A percentile compares a stretch with the other conserved stretches of the same genome.
Conservation (phyloP, 2,329 filamentous ascomycete genomes). For the Cordyceps fumosorosea region DNA sequence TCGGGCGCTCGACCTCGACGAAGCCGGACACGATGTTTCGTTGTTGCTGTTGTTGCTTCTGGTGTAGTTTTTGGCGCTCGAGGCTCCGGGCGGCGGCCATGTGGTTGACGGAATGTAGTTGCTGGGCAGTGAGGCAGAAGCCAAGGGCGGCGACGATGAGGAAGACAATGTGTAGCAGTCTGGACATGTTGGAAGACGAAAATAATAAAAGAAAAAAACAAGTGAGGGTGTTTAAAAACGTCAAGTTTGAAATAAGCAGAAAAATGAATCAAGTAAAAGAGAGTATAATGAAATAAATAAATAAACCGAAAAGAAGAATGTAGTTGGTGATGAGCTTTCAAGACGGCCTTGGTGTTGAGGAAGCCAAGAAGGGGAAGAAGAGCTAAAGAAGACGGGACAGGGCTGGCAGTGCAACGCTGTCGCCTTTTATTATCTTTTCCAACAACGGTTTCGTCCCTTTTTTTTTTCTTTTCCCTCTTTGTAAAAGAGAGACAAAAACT, state of each 20-base stretch:
- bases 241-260: neutral
- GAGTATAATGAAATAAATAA: neutral
- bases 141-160: slow-evolving; percentile 3
- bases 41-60: neutral
- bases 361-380: neutral
- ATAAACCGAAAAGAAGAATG: neutral
- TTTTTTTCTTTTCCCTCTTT: neutral
- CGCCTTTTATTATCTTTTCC: neutral
- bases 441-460: neutral
- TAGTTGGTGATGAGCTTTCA: neutral
- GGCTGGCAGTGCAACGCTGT: neutral
- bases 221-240: neutral
- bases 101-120: neutral
- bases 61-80: neutral
- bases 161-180: neutral
- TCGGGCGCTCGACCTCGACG: neutral
- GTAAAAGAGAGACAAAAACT: neutral
- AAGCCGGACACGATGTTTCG: neutral
- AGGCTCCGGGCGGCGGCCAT: neutral
- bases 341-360: neutral
- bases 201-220: neutral
- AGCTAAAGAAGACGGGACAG: neutral
- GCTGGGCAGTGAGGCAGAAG: slow-evolving; percentile 7
- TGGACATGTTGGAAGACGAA: neutral
- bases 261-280: neutral